Evolutionary conservation across 139 green algal genomes (phyloP), one percentile per base, ranked within the genome.

Genomic region (Microglena sp.): DNA sequence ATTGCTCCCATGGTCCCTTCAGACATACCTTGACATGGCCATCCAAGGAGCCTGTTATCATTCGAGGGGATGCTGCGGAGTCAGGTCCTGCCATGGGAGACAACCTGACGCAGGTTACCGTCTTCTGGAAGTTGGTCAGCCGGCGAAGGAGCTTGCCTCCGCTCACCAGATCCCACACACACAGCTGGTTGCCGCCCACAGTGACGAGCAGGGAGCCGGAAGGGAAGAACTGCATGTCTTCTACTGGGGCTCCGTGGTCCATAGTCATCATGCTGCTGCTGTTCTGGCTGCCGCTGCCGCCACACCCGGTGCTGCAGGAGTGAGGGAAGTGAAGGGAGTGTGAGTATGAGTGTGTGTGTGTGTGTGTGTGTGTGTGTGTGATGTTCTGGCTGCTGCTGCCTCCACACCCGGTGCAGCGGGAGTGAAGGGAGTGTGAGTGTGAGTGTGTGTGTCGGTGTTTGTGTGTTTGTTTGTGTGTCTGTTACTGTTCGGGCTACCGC

Each of bases 71-170:
- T 1, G 80, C 77, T 21, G 69, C 44, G 6, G 58, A 75, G 36
- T 79, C 73, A 0, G 77, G 81, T 1, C 78, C 86, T 18, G 84
- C 79, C 30, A 77, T 3, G 0, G 81, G 66, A 3, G 75, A 75
- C 31, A 93, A 55, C 3, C 45, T 18, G 6, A 96, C 73, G n/a
- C 71, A 86, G 0, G 83, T 95, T 18, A 96, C 77, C 0, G 92
- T 97, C 78, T 98, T 98, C 66, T 98, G 92, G 70, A 97, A 93
- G 68, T 88, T 90, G 54, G 70, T 55, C 11, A 97, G 61, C 0
- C 74, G 64, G 24, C 79, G 64, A 40, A 98, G 69, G 65, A 92
- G 76, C 6, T 75, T 75, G 1, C 91, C 87, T 4, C 91, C 88
- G 1, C 61, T 32, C 62, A 71, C 60, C 50, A 97, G 55, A 76